phyloP scores from a whole-genome alignment of 768 basidiomycete genomes.

The Phylloporus arenicola region DNA sequence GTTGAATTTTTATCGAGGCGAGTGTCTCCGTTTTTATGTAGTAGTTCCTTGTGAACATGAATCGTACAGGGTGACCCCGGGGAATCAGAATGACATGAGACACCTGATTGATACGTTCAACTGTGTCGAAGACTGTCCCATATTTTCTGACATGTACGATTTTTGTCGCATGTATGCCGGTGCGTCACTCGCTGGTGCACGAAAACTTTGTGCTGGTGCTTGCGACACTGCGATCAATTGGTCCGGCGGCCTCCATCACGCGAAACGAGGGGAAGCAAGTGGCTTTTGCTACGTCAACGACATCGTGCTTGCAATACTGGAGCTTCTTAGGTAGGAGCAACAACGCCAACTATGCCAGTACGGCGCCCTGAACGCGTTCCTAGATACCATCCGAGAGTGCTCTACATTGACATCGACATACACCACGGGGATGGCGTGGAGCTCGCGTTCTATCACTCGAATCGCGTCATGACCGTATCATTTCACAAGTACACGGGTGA shows the following conservation, averaged over 20 bases:
- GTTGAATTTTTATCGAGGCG: constrained; percentile 92
- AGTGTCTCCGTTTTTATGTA: constrained; percentile 16
- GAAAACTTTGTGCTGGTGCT: constrained; percentile 75
- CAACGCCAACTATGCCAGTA: background rate
- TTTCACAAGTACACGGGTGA: constrained; percentile 99
- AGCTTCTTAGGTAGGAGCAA: constrained; percentile 67
- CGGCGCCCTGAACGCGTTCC: background rate
- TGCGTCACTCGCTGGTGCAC: constrained; percentile 83
- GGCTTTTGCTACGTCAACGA: constrained; percentile 99
- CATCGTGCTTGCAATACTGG: constrained; percentile 90
- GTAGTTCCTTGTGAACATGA: background rate
- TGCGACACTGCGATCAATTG: constrained; percentile 99
- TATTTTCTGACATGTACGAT: constrained; percentile 91
- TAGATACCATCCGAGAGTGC: constrained; percentile 87
- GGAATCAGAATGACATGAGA: constrained; percentile 62
- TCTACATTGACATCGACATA: constrained; percentile 99
- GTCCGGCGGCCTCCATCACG: constrained; percentile 98
- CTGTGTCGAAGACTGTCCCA: constrained; percentile 95
- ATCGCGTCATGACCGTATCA: constrained; percentile 97
- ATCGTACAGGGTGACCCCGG: constrained; percentile 72
- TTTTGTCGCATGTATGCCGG: constrained; percentile 95
- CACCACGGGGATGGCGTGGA: constrained; percentile 99
- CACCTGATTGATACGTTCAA: constrained; percentile 83
- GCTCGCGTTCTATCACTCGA: constrained; percentile 94
- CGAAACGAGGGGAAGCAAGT: constrained; percentile 95